Conservation (phyloP, 805 yeast species). For the Saccharomycopsis fermentans region DNA sequence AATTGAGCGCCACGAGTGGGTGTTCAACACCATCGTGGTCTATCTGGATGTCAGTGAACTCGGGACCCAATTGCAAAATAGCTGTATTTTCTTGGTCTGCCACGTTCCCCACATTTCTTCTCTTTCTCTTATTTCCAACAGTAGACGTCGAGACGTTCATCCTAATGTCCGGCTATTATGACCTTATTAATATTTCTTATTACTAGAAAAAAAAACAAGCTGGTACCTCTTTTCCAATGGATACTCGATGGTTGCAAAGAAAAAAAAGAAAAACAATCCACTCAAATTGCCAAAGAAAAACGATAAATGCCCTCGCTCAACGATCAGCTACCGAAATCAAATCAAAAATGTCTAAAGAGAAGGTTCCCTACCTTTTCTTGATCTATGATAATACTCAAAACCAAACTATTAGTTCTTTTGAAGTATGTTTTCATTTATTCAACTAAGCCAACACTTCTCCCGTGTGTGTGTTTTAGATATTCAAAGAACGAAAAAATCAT, state of each 20-base stretch:
- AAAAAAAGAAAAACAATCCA: neutral
- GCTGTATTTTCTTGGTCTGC: constrained; percentile 93
- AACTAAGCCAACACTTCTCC: too few relatives aligned
- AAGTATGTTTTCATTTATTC: neutral
- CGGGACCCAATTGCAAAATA: constrained; percentile 80
- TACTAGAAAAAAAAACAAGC: neutral
- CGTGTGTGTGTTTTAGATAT: neutral
- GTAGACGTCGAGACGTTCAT: constrained; percentile 91
- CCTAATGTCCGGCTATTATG: constrained; percentile 1
- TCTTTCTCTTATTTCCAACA: constrained; percentile 62
- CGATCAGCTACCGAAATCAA: neutral
- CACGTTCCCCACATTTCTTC: constrained; percentile 38
- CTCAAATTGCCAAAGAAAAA: neutral
- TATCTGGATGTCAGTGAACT: constrained; percentile 71
- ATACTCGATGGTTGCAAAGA: neutral
- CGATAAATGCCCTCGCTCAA: neutral
- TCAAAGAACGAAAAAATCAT: neutral
- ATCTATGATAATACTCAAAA: too few relatives aligned
- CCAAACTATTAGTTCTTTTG: too few relatives aligned
- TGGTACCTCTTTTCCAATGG: neutral
- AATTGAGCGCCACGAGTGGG: constrained; percentile 72
- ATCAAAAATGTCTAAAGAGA: neutral
- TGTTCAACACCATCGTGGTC: constrained; percentile 73
- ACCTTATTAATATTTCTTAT: neutral
- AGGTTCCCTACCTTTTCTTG: too few relatives aligned